Base-by-base conservation (phyloP, 768 basidiomycete genomes). In the Leccinum boreale region DNA sequence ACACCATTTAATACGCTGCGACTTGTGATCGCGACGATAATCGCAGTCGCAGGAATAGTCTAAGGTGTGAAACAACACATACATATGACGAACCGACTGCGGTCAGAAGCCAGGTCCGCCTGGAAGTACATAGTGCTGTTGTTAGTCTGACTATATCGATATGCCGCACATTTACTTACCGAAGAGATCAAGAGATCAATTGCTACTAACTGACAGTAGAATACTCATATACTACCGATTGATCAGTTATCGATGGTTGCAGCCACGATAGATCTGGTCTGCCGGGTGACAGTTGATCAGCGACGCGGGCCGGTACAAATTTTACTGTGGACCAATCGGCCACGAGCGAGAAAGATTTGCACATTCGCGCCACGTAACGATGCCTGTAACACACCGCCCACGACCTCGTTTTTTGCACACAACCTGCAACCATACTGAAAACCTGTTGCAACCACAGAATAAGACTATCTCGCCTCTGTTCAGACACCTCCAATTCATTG, bases 311-410 rank as follows among this genome's bases (percentile, higher is more conserved):
- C 29, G 28, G 62, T 59, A 48, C 24, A 51, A 56, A 56, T 62
- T 62, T 62, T 21, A 15, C 19, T 55, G 23, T 39, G 53, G 26
- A 19, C 55, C 63, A 58, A 65, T 62, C 53, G 44, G 44, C 55
- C 67, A 66, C 46, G 56, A 60, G 67, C 63, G 66, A 64, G 67
- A 67, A 67, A 50, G 23, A 46, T 36, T 50, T 48, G 50, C 33
- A 50, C 47, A 49, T 44, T 53, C 53, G 50, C 42, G 55, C 62
- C 66, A 59, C 57, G 48, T 47, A 54, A 49, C 23, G 59, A 33
- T 42, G 50, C 46, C 44, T 66, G 48, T 51, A 50, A 50, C 58
- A 63, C 66, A 58, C 58, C 15, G 26, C 42, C 66, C 61, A 60
- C 19, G 21, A 56, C 58, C 44, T 45, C 29, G 33, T 53, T 51